Percentiles rank a stretch among this genome's conserved stretches.
Conservation (phyloP, 345 rosid genomes). For the Eucalyptus microcorys region DNA sequence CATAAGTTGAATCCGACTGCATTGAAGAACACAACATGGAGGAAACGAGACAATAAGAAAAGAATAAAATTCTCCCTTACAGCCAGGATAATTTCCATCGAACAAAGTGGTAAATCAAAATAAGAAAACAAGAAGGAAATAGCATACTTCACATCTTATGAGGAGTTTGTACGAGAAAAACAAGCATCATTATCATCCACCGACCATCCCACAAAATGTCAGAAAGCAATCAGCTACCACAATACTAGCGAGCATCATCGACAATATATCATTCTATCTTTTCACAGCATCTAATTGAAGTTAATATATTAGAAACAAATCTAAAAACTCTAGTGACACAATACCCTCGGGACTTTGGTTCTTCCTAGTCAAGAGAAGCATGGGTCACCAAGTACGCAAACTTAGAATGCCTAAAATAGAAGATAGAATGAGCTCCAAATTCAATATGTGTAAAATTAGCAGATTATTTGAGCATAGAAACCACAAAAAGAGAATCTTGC, state of each 20-base stretch:
- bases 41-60: background rate
- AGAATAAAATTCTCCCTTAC: background rate
- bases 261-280: background rate
- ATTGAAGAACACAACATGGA: background rate
- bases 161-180: background rate
- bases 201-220: background rate
- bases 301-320: background rate
- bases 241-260: background rate
- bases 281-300: background rate
- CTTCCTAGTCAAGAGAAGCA: background rate
- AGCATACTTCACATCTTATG: background rate
- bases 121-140: background rate
- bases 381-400: background rate
- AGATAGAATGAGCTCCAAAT: background rate
- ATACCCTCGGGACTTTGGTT: background rate
- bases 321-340: background rate
- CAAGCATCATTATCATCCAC: background rate
- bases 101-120: background rate
- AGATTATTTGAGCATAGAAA: background rate
- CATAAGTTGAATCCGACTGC: conserved; percentile 77
- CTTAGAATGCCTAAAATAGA: background rate
- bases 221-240: background rate
- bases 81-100: background rate
- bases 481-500: background rate
- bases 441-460: background rate